These are phyloP conservation scores for Aspergillus eucalypticola DNA, from an alignment of 2,329 filamentous ascomycete species.

Conservation along the genomic window DNA sequence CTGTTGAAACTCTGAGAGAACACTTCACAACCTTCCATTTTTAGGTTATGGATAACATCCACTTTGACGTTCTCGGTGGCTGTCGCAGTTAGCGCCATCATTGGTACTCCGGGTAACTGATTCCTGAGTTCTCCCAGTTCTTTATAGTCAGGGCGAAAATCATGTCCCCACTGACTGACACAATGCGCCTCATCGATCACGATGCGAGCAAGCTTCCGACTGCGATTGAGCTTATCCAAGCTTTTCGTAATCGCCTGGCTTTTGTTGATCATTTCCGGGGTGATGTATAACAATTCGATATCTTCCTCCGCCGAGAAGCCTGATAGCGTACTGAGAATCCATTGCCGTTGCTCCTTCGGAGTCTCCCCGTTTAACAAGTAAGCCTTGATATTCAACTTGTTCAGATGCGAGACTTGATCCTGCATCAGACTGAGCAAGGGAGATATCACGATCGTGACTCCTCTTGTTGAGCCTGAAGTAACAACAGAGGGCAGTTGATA, in stretches of 20 bases:
- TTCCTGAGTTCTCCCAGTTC: constrained; percentile 71
- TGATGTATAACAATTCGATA: constrained; percentile 89
- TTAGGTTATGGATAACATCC: constrained; percentile 89
- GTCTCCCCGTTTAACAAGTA: constrained; percentile 80
- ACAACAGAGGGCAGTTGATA: constrained; percentile 93
- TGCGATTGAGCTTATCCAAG: constrained; percentile 67
- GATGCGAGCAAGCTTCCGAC: constrained; percentile 76
- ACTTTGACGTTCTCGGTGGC: constrained; percentile 90
- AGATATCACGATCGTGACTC: constrained; percentile 92
- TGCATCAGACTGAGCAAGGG: constrained; percentile 95
- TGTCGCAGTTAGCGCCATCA: constrained; percentile 94
- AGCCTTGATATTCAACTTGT: constrained; percentile 73
- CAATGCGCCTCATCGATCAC: constrained; percentile 99
- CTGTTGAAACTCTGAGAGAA: constrained; percentile 96
- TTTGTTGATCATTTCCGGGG: constrained; percentile 93
- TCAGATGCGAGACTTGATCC: constrained; percentile 87
- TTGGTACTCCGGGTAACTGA: constrained; percentile 74
- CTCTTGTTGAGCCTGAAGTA: constrained; percentile 72
- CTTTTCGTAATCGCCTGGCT: constrained; percentile 67
- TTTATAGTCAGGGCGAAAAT: constrained; percentile 96
- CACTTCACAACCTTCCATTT: constrained; percentile 72
- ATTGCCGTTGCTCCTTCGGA: constrained; percentile 59
- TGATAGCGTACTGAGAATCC: constrained; percentile 66
- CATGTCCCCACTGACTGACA: constrained; percentile 98
- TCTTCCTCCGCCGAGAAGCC: constrained; percentile 69